These are phyloP conservation scores for Ustilago esculenta DNA, from an alignment of 1,284 basidiomycete species.

Conservation along the genomic window DNA sequence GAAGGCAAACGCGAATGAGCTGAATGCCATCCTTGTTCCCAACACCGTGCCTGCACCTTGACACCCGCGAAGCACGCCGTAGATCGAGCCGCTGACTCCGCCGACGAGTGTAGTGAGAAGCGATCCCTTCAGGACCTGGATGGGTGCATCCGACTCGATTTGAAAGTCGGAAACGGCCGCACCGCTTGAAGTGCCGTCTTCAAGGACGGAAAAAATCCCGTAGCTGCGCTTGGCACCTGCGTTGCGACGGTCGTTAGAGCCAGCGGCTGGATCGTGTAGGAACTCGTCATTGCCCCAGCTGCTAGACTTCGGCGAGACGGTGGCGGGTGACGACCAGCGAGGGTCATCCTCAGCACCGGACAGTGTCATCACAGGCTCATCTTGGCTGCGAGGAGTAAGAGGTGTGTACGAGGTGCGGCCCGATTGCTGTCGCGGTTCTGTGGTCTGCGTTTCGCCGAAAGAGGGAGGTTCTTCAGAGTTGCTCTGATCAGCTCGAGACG, in stretches of 20 bases:
- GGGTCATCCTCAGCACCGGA: slow-evolving; percentile 37
- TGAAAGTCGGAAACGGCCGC: neutral
- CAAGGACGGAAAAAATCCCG: slow-evolving; percentile 35
- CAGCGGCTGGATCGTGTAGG: slow-evolving; percentile 25
- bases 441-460: neutral
- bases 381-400: slow-evolving; percentile 7
- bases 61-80: slow-evolving; percentile 32
- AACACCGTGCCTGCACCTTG: slow-evolving; percentile 39
- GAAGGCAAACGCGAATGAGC: slow-evolving; percentile 40
- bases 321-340: slow-evolving; percentile 36
- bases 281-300: slow-evolving; percentile 43
- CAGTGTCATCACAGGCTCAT: slow-evolving; percentile 40
- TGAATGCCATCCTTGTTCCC: slow-evolving; percentile 34
- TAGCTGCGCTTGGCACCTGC: slow-evolving; percentile 8
- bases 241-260: neutral
- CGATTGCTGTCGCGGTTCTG: slow-evolving; percentile 3
- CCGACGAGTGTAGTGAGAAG: slow-evolving; percentile 37
- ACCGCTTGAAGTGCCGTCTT: too few relatives aligned
- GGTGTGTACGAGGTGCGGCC: neutral
- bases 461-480: slow-evolving; percentile 10
- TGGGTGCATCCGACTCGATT: slow-evolving; percentile 39
- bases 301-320: slow-evolving; percentile 24
- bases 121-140: slow-evolving; percentile 49
- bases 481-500: slow-evolving; percentile 6
- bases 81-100: slow-evolving; percentile 32